Evolutionary conservation across 2,329 filamentous ascomycete species (phyloP), one percentile per base, ranked within the genome.

Genomic region (Botrytis aclada): DNA sequence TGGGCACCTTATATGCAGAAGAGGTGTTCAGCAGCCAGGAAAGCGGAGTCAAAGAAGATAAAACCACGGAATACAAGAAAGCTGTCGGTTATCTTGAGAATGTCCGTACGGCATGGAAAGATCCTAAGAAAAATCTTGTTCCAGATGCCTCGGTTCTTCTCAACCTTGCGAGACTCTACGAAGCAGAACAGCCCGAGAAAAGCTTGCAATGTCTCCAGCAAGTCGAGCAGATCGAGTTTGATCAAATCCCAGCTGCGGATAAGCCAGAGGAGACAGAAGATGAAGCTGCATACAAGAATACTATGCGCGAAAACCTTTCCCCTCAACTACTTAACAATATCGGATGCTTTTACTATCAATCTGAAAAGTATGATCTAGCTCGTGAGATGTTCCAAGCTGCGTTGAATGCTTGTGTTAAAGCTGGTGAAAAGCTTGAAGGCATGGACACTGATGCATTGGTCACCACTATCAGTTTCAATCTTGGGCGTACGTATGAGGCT

Each of bases 241-340:
- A 93, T 60, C 92, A 93, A 76, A 88, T 97, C 60, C 88, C 90
- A 0, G 86, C 91, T 29, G 89, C 92, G 18, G 91, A 95, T 65
- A 85, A 87, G 37, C 90, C 91, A 0, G 83, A 88, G 39, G 87
- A 86, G 47, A 81, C 84, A 3, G 86, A 88, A 29, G 89, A 93
- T 70, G 88, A 92, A 73, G 86, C 85, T 4, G 86, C 88, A 43
- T 83, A 88, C 72, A 88, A 88, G 72, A 84, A 85, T 34, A 85
- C 87, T 25, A 85, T 97, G 41, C 90, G 94, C 71, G 93, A 95
- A 80, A 86, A 92, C 73, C 85, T 99, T 1, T 93, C 95, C 1
- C 96, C 96, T 6, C 94, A 97, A 80, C 86, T 98, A 3, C 87
- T 99, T 61, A 99, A 98, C 85, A 99, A 99, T 81, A 97, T 98